These are phyloP conservation scores for Salvia miltiorrhiza DNA, from an alignment of 257 asterid species.

Conservation along the genomic window DNA sequence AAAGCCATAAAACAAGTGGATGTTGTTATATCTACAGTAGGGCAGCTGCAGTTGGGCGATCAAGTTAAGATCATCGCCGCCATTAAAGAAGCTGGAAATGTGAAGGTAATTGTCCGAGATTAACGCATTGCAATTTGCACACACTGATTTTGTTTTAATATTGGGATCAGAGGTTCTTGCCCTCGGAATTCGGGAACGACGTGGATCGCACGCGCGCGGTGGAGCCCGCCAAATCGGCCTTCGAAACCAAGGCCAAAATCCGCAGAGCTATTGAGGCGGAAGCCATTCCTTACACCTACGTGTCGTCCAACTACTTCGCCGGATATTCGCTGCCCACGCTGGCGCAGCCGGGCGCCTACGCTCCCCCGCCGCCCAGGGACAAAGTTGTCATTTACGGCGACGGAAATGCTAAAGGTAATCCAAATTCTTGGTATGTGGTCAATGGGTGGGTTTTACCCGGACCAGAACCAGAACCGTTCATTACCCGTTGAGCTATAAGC, in stretches of 20 bases:
- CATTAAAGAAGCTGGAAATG: constrained; percentile 62
- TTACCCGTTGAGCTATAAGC: too few relatives aligned
- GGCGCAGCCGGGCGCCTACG: constrained; percentile 38
- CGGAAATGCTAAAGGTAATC: constrained; percentile 64
- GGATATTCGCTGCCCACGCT: constrained; percentile 53
- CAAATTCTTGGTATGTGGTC: too few relatives aligned
- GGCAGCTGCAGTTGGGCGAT: constrained; percentile 33
- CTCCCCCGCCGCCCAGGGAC: constrained; percentile 70
- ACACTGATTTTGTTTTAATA: too few relatives aligned
- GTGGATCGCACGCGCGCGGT: constrained; percentile 56
- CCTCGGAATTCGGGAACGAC: constrained; percentile 75
- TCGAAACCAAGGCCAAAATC: constrained; percentile 34
- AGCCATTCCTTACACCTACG: constrained; percentile 58
- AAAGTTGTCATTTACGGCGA: constrained; percentile 59
- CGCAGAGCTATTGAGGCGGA: constrained; percentile 55
- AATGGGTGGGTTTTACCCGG: too few relatives aligned
- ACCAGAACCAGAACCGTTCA: too few relatives aligned
- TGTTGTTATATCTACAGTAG: constrained; percentile 52
- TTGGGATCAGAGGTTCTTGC: constrained; percentile 61
- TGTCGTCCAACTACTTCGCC: constrained; percentile 47
- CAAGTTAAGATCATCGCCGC: constrained; percentile 54
- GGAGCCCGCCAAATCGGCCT: constrained; percentile 49
- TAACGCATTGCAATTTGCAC: neutral
- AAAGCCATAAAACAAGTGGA: constrained; percentile 61
- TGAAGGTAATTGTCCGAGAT: constrained; percentile 41